Conservation (phyloP, 2,329 filamentous ascomycete species). For the Catunica adiposa region DNA sequence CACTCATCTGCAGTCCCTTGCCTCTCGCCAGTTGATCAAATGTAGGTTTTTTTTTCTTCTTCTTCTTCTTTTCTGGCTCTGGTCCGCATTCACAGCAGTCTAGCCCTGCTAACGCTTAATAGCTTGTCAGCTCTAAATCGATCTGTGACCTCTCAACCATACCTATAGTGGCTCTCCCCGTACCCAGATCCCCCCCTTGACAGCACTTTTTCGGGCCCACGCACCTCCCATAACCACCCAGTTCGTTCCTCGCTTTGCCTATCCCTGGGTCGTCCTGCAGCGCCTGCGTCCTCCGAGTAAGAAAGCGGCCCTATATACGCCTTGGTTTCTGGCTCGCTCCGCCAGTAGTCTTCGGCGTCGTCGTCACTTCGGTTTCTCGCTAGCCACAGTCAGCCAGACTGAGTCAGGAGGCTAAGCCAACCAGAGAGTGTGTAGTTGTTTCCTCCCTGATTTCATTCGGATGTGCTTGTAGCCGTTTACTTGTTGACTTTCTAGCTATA, state of each 20-base stretch:
- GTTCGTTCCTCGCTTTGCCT: neutral
- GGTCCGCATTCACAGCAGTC: too few species aligned
- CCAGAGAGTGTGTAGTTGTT: neutral
- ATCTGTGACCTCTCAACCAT: neutral
- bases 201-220: neutral
- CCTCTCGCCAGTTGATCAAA: neutral
- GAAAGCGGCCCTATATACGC: neutral
- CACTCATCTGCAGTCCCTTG: neutral
- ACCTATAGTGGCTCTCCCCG: neutral
- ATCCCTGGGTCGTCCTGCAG: neutral
- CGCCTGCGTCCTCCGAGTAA: neutral
- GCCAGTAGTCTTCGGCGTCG: too few species aligned
- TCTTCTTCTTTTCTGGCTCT: too few species aligned
- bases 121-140: neutral
- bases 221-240: neutral
- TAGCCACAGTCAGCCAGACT: too few species aligned
- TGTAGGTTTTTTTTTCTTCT: too few species aligned
- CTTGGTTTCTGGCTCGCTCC: neutral
- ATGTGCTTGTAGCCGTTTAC: neutral
- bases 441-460: neutral
- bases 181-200: neutral
- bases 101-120: slow-evolving; percentile 1
- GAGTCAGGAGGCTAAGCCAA: too few species aligned
- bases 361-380: too few species aligned
- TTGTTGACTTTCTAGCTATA: neutral